Base-by-base conservation (phyloP, 345 rosid species). In the Orychophragmus violaceus region DNA sequence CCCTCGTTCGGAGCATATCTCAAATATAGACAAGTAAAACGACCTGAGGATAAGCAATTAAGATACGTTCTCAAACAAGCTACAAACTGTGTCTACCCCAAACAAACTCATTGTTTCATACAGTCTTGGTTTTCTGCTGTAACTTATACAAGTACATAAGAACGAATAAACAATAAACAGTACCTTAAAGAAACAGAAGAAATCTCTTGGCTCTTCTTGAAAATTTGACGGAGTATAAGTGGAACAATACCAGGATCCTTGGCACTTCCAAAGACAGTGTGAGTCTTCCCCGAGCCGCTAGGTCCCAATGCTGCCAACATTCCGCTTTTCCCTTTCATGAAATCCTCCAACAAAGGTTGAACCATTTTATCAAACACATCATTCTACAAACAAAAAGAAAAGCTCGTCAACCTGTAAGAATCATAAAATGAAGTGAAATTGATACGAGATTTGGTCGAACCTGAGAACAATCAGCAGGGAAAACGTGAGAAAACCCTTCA, bases 201-300 rank as follows among this genome's bases (percentile, higher is more conserved):
- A 42, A 36, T 23, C 14, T 30, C 72, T 29, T 64, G 36, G 0
- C 10, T 53, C 56, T 54, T 69, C 14, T 61, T 77, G 74, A 93
- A 87, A 71, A 93, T 82, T 17, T 80, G 79, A 64, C 79, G 69
- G 39, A 93, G 82, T 0, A 83, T 82, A 30, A 80, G 85, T 2
- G 91, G 87, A 46, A 93, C 87, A 81, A 90, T 82, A 14, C 98
- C 98, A 12, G 96, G 97, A 28, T 90, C 82, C 70, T 80, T 77
- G 0, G 82, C 74, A 64, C 63, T 80, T 44, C 97, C 97, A 27
- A 93, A 93, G 52, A 93, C 89, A 0, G 98, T 93, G 58, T 90
- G 90, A 16, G 98, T 93, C 83, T 93, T 93, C 37, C 98, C 97
- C 0, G 98, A 90, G 61, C 96, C 97, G 11, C 91, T 90, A 42